phyloP scores from a whole-genome alignment of 805 yeast species.

The Zygosaccharomyces lentus region DNA sequence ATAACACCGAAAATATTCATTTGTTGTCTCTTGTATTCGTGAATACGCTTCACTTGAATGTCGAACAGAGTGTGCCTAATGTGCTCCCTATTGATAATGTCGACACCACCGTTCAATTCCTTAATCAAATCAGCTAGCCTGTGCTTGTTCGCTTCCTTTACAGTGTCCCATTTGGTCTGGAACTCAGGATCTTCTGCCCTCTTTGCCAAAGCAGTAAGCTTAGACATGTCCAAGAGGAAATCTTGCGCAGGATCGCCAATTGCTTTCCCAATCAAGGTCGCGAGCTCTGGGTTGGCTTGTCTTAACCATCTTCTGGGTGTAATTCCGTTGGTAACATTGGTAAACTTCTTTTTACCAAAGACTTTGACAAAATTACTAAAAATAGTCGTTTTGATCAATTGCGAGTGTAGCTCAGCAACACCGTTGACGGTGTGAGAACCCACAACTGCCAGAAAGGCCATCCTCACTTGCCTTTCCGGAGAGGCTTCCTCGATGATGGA shows the following conservation, averaged over 20 bases:
- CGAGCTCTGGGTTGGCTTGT: constrained; percentile 83
- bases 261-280: constrained; percentile 66
- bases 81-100: constrained; percentile 53
- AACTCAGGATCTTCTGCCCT: constrained; percentile 66
- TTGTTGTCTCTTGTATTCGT: constrained; percentile 94
- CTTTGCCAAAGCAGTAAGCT: constrained; percentile 61
- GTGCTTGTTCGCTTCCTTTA: constrained; percentile 66
- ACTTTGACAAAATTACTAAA: constrained; percentile 84
- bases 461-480: constrained; percentile 75
- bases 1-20: constrained; percentile 86
- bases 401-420: constrained; percentile 93
- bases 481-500: constrained; percentile 78
- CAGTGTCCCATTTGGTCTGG: constrained; percentile 62
- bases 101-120: constrained; percentile 49
- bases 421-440: constrained; percentile 95
- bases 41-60: constrained; percentile 90
- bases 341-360: constrained; percentile 78
- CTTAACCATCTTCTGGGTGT: constrained; percentile 96
- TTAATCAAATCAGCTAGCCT: constrained; percentile 65
- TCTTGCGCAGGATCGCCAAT: constrained; percentile 57
- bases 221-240: constrained; percentile 62
- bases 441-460: constrained; percentile 87
- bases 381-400: constrained; percentile 80
- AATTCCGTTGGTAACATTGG: constrained; percentile 90
- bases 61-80: constrained; percentile 70